phyloP scores from a whole-genome alignment of 1,139 yeast species.

The Meyerozyma elateridarum region DNA sequence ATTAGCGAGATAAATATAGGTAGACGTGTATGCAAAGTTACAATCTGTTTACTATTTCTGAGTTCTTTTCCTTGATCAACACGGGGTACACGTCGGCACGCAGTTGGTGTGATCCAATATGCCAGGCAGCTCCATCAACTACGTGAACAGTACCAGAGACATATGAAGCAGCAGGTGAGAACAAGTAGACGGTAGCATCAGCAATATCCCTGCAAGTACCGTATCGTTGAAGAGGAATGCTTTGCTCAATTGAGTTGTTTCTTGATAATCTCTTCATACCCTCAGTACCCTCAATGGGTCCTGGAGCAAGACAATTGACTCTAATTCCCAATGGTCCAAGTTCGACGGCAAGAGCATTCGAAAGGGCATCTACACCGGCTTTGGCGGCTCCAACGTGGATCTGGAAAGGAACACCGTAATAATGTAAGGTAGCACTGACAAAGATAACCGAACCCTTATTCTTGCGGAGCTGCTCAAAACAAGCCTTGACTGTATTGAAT shows the following conservation, averaged over 20 bases:
- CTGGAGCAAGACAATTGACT: slow-evolving; percentile 16
- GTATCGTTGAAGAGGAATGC: slow-evolving; percentile 14
- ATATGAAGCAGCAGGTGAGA: slow-evolving; percentile 14
- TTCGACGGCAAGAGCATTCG: slow-evolving; percentile 16
- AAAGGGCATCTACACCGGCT: slow-evolving; percentile 16
- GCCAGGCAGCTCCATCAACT: slow-evolving; percentile 17
- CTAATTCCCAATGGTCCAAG: slow-evolving; percentile 16
- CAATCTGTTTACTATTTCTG: neutral
- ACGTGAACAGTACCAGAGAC: slow-evolving; percentile 15
- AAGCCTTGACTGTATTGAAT: slow-evolving; percentile 17
- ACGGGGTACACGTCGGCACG: slow-evolving; percentile 11
- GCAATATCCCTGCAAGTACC: slow-evolving; percentile 16
- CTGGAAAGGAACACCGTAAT: slow-evolving; percentile 17
- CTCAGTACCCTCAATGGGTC: slow-evolving; percentile 15
- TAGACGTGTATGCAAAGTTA: no score
- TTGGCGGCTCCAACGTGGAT: slow-evolving; percentile 17
- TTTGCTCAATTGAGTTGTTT: slow-evolving; percentile 3
- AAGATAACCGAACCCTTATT: slow-evolving; percentile 22
- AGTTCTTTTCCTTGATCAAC: slow-evolving; percentile 9
- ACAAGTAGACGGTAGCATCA: slow-evolving; percentile 14
- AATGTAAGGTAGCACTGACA: slow-evolving; percentile 18
- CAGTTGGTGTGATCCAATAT: slow-evolving; percentile 10
- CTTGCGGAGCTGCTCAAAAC: slow-evolving; percentile 20
- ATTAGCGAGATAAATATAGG: neutral
- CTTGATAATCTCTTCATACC: slow-evolving; percentile 13